Percentiles rank a stretch among this genome's conserved stretches.
These are phyloP conservation scores for Aspergillus sp. DNA, from an alignment of 2,329 filamentous ascomycete genomes.

Conservation along the genomic window DNA sequence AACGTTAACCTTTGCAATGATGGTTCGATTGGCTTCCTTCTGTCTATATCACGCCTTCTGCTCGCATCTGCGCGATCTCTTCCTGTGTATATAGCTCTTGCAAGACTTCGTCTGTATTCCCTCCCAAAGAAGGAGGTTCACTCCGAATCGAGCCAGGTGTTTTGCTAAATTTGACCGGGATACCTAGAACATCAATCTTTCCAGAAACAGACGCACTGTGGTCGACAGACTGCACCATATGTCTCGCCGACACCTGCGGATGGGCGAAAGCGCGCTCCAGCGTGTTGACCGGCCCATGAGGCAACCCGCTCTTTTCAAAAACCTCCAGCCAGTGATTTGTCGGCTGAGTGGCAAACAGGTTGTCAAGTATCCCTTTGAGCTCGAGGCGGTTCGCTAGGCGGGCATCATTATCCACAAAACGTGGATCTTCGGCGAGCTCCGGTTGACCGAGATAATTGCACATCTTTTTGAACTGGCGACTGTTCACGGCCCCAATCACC, in stretches of 20 bases:
- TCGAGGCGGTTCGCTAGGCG: conserved; percentile 54
- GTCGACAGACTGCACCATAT: conserved; percentile 35
- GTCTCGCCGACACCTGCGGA: conserved; percentile 42
- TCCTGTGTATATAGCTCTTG: neutral
- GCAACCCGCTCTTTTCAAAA: conserved; percentile 46
- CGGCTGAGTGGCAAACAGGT: conserved; percentile 34
- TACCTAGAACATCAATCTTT: conserved; percentile 28
- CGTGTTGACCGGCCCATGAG: conserved; percentile 48
- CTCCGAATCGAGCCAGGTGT: conserved; percentile 9
- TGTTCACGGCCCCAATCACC: conserved; percentile 71
- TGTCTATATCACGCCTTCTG: conserved; percentile 9
- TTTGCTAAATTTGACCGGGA: conserved; percentile 35
- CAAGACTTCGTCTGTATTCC: neutral
- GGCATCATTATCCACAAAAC: conserved; percentile 61
- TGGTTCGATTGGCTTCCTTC: too few relatives aligned
- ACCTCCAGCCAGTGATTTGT: conserved; percentile 41
- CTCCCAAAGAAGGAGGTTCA: neutral
- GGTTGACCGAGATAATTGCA: conserved; percentile 59
- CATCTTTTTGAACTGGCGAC: conserved; percentile 65
- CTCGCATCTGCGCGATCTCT: conserved; percentile 18
- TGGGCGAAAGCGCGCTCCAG: conserved; percentile 46
- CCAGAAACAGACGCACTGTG: conserved; percentile 16
- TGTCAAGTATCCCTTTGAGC: conserved; percentile 37
- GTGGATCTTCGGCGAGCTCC: conserved; percentile 60
- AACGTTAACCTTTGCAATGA: too few relatives aligned